A percentile compares a stretch with the other conserved stretches of the same genome.
These are phyloP conservation scores for Termitomyces sp. DNA, from an alignment of 768 basidiomycete genomes.

Conservation along the genomic window DNA sequence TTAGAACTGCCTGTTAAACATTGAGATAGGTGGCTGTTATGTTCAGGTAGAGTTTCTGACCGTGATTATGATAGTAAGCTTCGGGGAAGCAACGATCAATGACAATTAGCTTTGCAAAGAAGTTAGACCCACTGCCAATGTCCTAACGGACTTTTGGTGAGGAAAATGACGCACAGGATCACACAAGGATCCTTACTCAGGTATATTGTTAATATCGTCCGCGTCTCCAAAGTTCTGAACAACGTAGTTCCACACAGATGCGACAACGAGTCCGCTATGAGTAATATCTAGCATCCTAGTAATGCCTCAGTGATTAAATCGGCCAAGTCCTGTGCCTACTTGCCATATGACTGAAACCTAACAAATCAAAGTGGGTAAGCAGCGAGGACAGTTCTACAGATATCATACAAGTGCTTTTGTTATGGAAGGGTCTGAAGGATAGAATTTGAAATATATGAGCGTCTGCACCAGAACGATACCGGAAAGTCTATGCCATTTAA, in stretches of 20 bases:
- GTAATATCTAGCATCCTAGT: conserved; percentile 23
- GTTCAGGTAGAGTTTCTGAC: conserved; percentile 5
- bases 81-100: neutral
- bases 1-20: conserved; percentile 22
- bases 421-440: conserved; percentile 23
- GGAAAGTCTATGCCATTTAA: conserved; percentile 20
- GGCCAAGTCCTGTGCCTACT: neutral
- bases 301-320: neutral
- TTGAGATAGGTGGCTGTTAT: neutral
- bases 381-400: neutral
- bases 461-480: conserved; percentile 34
- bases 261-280: conserved; percentile 24
- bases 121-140: conserved; percentile 7
- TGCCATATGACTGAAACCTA: conserved; percentile 34
- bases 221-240: conserved; percentile 19
- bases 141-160: conserved; percentile 1
- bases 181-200: conserved; percentile 15
- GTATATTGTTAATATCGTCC: conserved; percentile 19
- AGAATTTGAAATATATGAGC: conserved; percentile 32
- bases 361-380: neutral
- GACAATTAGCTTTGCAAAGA: neutral
- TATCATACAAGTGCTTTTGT: conserved; percentile 28
- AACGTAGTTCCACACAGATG: conserved; percentile 25
- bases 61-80: conserved; percentile 21
- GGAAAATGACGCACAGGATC: neutral